Base-by-base conservation (phyloP, 2,329 filamentous ascomycete genomes). In the Pyrenophora seminiperda region DNA sequence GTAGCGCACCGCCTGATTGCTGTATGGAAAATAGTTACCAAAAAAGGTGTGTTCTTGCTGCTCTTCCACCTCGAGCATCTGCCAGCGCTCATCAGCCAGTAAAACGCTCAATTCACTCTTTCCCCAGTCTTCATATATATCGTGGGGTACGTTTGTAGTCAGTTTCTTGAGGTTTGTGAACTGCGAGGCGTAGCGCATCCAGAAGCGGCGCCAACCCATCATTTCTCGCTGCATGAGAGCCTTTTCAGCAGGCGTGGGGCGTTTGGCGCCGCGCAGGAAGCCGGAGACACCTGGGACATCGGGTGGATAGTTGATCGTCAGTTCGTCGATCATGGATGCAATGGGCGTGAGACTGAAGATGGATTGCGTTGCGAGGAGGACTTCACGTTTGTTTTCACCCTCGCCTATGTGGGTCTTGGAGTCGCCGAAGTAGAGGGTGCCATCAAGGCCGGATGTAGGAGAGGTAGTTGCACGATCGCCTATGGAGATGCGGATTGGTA, bases 111-210 rank as follows among this genome's bases (percentile, higher is more conserved):
- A 42, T 4, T 59, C 58, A 3, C 53, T 58, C 13, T 56, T 59
- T 5, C 61, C 63, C 70, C 70, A 73, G 43, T 70, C 68, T 7
- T 65, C 57, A 48, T 71, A 73, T 32, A 73, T 69, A 6, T 61
- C 61, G 20, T 56, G 56, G 0, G 70, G 70, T 2, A 72, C 58
- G 20, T 66, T 63, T 14, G 56, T 58, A 0, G 63, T 70, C 13
- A 72, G 56, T 34, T 73, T 73, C 53, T 71, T 72, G 2, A 72
- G 57, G 30, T 71, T 71, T n/a, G 56, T 68, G 50, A 73, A 67
- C 14, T 66, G 67, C 4, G 47, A 48, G 2, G 70, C 68, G 36
- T 73, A 72, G 13, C 70, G 64, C 7, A 58, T 56, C 70, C 70
- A 73, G 57, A 72, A 73, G 19, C 66, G 60, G 14, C 66, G 63